Conservation (phyloP, 345 rosid species). For the Eucalyptus sp. region DNA sequence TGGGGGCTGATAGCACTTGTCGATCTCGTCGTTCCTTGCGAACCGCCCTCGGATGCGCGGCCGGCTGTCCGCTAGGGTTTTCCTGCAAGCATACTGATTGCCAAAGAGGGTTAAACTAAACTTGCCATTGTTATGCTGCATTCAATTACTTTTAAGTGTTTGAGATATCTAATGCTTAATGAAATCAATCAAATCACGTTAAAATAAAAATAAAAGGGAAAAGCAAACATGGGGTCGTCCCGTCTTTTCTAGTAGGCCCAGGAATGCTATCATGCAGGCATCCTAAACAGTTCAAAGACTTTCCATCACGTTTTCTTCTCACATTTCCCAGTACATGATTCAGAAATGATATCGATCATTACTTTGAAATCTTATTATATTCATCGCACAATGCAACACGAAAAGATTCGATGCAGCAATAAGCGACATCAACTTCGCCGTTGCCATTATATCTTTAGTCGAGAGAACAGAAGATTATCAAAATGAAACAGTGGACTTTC, state of each 20-base stretch:
- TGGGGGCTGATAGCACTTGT: constrained; percentile 23
- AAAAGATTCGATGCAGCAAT: background rate
- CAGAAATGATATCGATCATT: background rate
- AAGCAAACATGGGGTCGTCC: background rate
- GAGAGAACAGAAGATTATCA: background rate
- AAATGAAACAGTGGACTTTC: background rate
- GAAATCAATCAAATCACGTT: background rate
- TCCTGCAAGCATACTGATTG: constrained; percentile 78
- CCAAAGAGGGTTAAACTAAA: background rate
- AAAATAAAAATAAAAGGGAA: background rate
- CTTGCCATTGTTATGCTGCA: background rate
- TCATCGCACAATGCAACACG: background rate
- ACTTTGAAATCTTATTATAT: background rate
- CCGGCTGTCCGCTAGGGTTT: constrained; percentile 91
- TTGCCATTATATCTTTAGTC: background rate
- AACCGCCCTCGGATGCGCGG: constrained; percentile 93
- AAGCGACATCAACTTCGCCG: background rate
- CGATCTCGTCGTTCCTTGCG: constrained; percentile 75
- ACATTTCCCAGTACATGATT: background rate
- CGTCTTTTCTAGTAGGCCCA: background rate
- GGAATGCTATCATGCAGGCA: background rate
- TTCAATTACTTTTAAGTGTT: background rate
- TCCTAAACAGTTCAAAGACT: background rate
- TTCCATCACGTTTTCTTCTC: background rate
- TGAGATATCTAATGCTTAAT: background rate